Evolutionary conservation across 2,329 filamentous ascomycete genomes (phyloP).

Genomic region (Trichoderma afroharzianum): DNA sequence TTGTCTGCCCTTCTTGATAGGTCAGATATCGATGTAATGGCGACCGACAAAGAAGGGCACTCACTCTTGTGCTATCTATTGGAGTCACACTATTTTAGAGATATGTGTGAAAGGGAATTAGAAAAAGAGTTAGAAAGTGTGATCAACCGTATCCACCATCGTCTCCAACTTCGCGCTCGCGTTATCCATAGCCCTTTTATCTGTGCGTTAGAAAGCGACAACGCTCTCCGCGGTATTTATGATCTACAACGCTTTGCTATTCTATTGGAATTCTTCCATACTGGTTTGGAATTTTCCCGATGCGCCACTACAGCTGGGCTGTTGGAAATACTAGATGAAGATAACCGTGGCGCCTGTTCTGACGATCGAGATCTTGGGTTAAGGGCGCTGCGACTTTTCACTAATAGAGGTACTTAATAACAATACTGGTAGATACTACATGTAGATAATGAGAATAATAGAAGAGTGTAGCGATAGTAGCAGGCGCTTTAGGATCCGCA

Average conservation of each 20-base stretch:
- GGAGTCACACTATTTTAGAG: rapidly evolving
- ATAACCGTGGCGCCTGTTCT: too few species aligned
- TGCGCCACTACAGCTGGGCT: background rate
- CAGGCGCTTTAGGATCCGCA: too few species aligned
- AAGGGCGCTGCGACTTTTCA: too few species aligned
- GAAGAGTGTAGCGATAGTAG: too few species aligned
- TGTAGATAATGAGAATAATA: too few species aligned
- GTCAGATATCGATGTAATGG: background rate
- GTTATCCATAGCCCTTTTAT: background rate
- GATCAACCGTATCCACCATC: background rate
- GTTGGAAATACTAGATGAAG: background rate
- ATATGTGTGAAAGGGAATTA: too few species aligned
- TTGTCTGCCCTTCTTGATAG: background rate
- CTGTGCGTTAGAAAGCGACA: background rate
- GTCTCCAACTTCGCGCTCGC: background rate
- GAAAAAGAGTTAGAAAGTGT: background rate
- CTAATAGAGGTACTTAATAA: too few species aligned
- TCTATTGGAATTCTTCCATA: background rate
- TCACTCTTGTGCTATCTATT: background rate
- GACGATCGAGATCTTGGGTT: too few species aligned
- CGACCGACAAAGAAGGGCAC: too few species aligned
- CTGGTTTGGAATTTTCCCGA: background rate
- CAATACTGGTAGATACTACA: too few species aligned
- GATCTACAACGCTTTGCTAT: background rate
- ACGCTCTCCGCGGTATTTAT: too few species aligned